These are phyloP conservation scores for Podaxis pistillaris DNA, from an alignment of 768 basidiomycete genomes.

Conservation along the genomic window DNA sequence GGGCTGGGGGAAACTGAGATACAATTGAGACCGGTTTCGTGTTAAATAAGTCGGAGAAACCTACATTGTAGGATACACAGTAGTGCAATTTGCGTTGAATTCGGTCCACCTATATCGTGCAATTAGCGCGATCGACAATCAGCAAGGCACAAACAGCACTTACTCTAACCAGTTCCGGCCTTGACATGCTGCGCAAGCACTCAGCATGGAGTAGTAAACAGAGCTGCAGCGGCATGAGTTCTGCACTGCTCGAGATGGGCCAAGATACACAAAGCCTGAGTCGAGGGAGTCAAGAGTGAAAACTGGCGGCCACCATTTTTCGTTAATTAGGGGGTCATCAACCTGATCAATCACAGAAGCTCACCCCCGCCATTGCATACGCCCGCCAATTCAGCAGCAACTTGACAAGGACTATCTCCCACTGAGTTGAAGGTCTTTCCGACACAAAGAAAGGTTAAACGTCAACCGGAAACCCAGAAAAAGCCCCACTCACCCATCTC, in stretches of 20 bases:
- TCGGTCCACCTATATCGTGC: constrained; percentile 39
- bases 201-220: constrained; percentile 50
- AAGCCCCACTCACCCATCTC: background rate
- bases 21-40: background rate
- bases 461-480: background rate
- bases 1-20: constrained; percentile 29
- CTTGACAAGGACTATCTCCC: constrained; percentile 41
- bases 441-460: background rate
- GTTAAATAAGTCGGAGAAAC: constrained; percentile 7
- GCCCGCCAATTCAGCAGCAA: constrained; percentile 39
- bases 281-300: constrained; percentile 34
- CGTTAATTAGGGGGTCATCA: background rate
- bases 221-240: constrained; percentile 52
- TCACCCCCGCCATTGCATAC: constrained; percentile 39
- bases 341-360: constrained; percentile 1
- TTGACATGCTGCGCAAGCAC: constrained; percentile 54
- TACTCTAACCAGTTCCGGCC: constrained; percentile 30
- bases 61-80: constrained; percentile 33
- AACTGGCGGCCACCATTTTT: constrained; percentile 16
- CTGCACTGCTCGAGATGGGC: constrained; percentile 30
- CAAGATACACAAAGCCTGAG: constrained; percentile 31
- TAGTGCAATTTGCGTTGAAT: constrained; percentile 48
- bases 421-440: constrained; percentile 39
- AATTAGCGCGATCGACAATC: background rate
- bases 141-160: constrained; percentile 11